Conservation (phyloP, 1,284 basidiomycete species). For the Ganoderma multipileum region DNA sequence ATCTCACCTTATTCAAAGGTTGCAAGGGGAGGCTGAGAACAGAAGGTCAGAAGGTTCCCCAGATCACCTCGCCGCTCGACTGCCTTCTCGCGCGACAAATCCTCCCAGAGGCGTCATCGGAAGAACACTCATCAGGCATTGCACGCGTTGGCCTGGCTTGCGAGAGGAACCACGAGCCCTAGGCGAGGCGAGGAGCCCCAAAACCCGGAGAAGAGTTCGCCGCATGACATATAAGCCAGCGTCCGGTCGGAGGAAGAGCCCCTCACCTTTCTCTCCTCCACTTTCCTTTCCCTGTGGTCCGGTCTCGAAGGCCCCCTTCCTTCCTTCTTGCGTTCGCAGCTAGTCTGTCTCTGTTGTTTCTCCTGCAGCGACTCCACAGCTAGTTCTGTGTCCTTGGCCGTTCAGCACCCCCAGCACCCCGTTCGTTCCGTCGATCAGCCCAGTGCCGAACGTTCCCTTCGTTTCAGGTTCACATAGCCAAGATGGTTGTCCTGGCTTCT, state of each 20-base stretch:
- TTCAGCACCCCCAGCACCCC: conserved; percentile 2
- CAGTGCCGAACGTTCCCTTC: background rate
- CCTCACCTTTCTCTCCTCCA: conserved; percentile 30
- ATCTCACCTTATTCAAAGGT: conserved; percentile 10
- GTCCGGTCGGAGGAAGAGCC: too few relatives aligned
- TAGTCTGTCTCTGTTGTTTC: conserved; percentile 34
- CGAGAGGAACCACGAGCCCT: background rate
- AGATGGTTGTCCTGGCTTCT: conserved; percentile 27
- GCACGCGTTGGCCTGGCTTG: conserved; percentile 6
- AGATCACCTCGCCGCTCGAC: background rate
- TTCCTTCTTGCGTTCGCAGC: conserved; percentile 30
- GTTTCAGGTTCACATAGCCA: background rate
- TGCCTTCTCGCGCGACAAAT: background rate
- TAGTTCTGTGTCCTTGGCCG: conserved; percentile 30
- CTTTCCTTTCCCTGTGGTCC: conserved; percentile 31
- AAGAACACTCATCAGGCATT: background rate
- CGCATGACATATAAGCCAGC: background rate
- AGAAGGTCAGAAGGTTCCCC: conserved; percentile 28
- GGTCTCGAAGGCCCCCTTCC: conserved; percentile 33
- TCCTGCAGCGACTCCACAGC: conserved; percentile 31
- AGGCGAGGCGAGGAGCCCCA: background rate
- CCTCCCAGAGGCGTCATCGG: background rate
- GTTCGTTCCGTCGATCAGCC: background rate
- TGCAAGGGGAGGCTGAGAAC: conserved; percentile 23
- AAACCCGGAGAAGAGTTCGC: background rate